Evolutionary conservation across 2,329 filamentous ascomycete species (phyloP), one percentile per base, ranked within the genome.

Genomic region (Aspergillus sp.): DNA sequence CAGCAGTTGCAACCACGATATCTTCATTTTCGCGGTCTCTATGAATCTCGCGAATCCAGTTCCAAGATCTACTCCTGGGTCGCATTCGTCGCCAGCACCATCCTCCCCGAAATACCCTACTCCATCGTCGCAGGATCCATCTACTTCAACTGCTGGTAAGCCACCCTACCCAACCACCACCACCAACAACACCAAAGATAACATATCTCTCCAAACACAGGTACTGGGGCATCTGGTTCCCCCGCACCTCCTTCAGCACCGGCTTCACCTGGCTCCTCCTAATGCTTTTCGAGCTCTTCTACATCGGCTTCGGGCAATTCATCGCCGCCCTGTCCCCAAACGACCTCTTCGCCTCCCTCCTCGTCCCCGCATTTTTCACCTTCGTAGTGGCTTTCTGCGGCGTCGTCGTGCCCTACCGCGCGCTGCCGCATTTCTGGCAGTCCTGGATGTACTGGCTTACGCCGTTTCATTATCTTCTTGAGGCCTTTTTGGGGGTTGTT

Each of bases 51-150:
- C 4, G 88, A 93, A 64, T 78, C 82, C 43, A 86, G 80, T n/a
- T 81, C 84, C 13, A 89, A 89, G 64, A 88, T 89, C 22, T 93
- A 91, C 67, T 83, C 80, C 1, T 90, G 86, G 86, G 67, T 79
- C 12, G 84, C 85, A 0, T 88, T 86, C 67, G 78, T 80, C 0
- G 82, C 81, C 2, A 83, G 79, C 0, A 77, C 79, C 1, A 77
- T 89, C 4, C 55, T 88, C 1, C 82, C 79, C 13, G 86, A 90
- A 64, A 73, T 90, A 0, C 86, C 86, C 0, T 88, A 87, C 55
- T 77, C 79, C 0, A 68, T 88, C 10, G 62, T 87, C 3, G 80
- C 82, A 0, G 85, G 82, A 0, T 80, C 76, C 0, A 61, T 87
- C 20, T 87, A 84, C 68, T 87, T 76, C 60, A 68, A 76, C 51